Conservation (phyloP, 2,329 filamentous ascomycete genomes). For the Penicillium sp. region DNA sequence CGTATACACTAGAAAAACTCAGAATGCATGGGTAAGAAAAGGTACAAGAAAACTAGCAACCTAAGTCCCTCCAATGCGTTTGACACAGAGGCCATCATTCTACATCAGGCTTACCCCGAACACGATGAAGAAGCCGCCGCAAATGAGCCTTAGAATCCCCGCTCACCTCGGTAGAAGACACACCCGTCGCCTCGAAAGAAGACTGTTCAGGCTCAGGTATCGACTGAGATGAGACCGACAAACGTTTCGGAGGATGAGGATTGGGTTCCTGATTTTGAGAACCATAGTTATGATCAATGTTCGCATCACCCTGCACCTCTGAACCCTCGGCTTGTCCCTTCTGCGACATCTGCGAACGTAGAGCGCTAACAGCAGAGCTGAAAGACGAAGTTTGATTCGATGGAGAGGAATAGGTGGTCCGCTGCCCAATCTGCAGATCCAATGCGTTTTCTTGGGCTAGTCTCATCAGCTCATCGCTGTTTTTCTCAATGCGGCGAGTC, state of each 20-base stretch:
- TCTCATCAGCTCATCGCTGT: conserved; percentile 35
- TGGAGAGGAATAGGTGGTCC: conserved; percentile 1
- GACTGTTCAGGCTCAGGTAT: conserved; percentile 19
- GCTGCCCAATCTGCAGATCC: conserved; percentile 19
- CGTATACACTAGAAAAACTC: neutral
- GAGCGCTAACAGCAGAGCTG: conserved; percentile 17
- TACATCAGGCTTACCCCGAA: conserved; percentile 12
- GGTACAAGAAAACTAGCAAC: neutral
- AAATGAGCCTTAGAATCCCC: conserved; percentile 22
- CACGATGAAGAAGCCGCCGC: conserved; percentile 22
- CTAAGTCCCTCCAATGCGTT: neutral
- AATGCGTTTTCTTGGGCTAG: conserved; percentile 30
- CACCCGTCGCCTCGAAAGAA: conserved; percentile 20
- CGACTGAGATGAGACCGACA: conserved; percentile 13
- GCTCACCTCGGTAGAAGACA: conserved; percentile 8
- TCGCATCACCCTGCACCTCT: neutral
- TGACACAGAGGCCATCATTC: neutral
- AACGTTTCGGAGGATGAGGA: conserved; percentile 13
- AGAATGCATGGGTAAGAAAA: neutral
- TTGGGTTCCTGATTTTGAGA: conserved; percentile 10
- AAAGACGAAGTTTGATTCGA: conserved; percentile 13
- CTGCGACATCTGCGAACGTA: conserved; percentile 21
- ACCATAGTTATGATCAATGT: neutral
- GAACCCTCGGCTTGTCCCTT: conserved; percentile 6
- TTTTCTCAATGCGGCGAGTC: conserved; percentile 48